These are phyloP conservation scores for Pseudoturritis turrita DNA, from an alignment of 345 rosid species.

Conservation along the genomic window DNA sequence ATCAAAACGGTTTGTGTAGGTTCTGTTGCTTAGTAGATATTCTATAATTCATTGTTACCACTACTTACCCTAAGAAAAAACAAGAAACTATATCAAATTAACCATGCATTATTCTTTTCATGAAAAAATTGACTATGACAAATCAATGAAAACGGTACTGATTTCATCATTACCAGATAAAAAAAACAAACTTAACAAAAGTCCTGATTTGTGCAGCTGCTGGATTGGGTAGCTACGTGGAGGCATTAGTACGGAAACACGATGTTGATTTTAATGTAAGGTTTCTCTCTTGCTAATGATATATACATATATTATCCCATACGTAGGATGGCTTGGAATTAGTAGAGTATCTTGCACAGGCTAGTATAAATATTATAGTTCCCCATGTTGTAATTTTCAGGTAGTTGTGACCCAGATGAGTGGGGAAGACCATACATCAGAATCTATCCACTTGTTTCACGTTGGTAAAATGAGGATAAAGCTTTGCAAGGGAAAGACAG, in stretches of 20 bases:
- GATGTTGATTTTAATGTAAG: conserved; percentile 86
- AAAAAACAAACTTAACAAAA: not conserved
- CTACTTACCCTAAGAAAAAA: not conserved
- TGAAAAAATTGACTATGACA: not conserved
- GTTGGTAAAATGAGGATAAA: conserved; percentile 98
- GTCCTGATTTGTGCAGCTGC: conserved; percentile 59
- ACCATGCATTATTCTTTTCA: not conserved
- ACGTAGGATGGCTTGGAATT: not conserved
- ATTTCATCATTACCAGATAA: not conserved
- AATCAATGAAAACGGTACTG: not conserved
- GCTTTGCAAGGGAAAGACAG: conserved; percentile 68
- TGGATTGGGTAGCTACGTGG: conserved; percentile 94
- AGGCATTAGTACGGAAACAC: conserved; percentile 84
- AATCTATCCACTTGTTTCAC: conserved; percentile 79
- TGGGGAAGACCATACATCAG: conserved; percentile 64
- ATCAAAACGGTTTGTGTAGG: not conserved
- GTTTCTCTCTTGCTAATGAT: not conserved
- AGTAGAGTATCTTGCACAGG: not conserved
- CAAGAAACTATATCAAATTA: not conserved
- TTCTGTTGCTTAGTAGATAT: not conserved
- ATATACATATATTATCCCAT: not conserved
- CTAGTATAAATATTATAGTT: not conserved
- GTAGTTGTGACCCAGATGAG: conserved; percentile 78
- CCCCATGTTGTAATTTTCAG: conserved; percentile 29
- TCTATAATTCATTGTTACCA: not conserved